Base-by-base conservation (phyloP, 805 yeast genomes). In the Saturnispora serradocipensis region DNA sequence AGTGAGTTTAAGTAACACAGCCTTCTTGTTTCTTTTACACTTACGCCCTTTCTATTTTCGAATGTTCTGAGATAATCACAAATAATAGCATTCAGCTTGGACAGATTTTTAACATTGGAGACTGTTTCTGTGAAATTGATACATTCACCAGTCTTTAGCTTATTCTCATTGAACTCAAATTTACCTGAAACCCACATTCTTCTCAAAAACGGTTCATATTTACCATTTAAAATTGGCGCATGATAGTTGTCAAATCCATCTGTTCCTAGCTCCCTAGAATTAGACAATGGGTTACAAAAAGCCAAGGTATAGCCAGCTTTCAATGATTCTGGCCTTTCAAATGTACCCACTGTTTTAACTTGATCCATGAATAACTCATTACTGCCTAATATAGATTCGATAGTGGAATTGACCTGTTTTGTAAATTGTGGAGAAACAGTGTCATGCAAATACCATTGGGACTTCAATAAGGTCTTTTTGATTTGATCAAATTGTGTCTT, bases 231-330 rank as follows among this genome's bases (percentile, higher is more conserved):
- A 0, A 65, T 59, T 0, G 95, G 95, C 0, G 89, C 80, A 53
- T 86, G 93, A 58, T 84, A 79, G 45, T 81, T 73, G 56, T 86
- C 95, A 66, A 88, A 89, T 1, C 97, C 96, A 65, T 89, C 97
- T 1, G 58, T 46, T 2, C 84, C 82, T 18, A 88, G 61, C 3
- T 66, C 65, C 0, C 56, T 45, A 49, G 77, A 82, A 38, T 67
- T 64, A 36, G 77, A 67, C 4, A 70, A 59, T 24, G 88, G 89
- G 59, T 84, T 85, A 65, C 81, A 81, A 61, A 74, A 88, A 1
- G 85, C 62, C 49, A 88, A 72, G 53, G 85, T 88, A 54, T 78
- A 82, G 1, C 91, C 93, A 16, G 58, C 58, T 3, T 6, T 8
- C 18, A 43, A 15, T 5, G 15, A 9, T 8, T 18, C 6, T 10